Evolutionary conservation across 768 basidiomycete genomes (phyloP).

Genomic region (Naganishia randhawae): DNA sequence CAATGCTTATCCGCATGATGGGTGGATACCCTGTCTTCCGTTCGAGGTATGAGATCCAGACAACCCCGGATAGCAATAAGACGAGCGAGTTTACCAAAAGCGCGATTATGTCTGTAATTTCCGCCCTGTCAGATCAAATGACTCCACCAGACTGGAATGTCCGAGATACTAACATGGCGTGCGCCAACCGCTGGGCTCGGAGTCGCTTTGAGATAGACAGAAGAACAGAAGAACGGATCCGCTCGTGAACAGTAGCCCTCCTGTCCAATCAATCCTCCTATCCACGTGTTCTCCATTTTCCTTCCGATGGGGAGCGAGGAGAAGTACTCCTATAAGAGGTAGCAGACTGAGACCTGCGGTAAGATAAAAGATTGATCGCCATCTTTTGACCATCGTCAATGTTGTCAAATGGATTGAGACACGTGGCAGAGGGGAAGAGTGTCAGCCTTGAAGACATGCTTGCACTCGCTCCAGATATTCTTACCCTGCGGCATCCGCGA

Average conservation of each 20-base stretch:
- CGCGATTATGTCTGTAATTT: slow-evolving; percentile 36
- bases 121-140: slow-evolving; percentile 38
- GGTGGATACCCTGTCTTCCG: slow-evolving; percentile 32
- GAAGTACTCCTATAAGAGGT: background rate
- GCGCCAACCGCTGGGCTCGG: background rate
- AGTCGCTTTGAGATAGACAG: slow-evolving; percentile 59
- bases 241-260: slow-evolving; percentile 61
- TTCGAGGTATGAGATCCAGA: slow-evolving; percentile 66
- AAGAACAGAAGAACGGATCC: slow-evolving; percentile 68
- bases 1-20: slow-evolving; percentile 33
- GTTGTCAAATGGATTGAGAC: background rate
- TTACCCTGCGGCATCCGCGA: background rate
- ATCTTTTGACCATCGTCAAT: background rate
- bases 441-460: background rate
- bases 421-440: background rate
- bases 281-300: slow-evolving; percentile 31
- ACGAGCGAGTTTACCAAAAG: slow-evolving; percentile 64
- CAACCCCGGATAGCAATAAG: slow-evolving; percentile 58
- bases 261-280: slow-evolving; percentile 70
- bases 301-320: background rate
- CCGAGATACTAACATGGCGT: background rate
- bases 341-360: background rate
- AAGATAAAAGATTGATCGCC: slow-evolving; percentile 2
- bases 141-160: background rate
- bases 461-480: background rate